Percentiles rank a stretch among this genome's conserved stretches.
Evolutionary conservation across 495 filamentous ascomycete species (phyloP).

Genomic region (Talaromyces wortmannii): DNA sequence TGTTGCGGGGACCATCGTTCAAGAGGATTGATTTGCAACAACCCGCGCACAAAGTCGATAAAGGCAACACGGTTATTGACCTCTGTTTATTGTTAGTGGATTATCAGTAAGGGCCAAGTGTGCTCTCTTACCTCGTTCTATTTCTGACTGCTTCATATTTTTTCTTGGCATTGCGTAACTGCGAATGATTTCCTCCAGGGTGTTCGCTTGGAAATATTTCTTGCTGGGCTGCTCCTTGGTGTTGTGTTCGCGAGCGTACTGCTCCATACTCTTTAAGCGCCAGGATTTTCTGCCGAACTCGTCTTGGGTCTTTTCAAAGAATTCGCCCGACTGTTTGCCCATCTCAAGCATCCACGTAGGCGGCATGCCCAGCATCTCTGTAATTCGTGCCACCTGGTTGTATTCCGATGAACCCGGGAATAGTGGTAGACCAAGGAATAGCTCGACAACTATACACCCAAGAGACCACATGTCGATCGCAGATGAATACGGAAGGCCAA

Average conservation of each 20-base stretch:
- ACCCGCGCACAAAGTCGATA: constrained; percentile 96
- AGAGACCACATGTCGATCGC: constrained; percentile 99
- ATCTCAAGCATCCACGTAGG: constrained; percentile 99
- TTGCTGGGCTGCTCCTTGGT: constrained; percentile 99
- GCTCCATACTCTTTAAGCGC: constrained; percentile 92
- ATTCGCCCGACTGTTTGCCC: constrained; percentile 96
- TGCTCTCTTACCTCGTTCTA: constrained; percentile 75
- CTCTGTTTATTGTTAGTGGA: constrained; percentile 51
- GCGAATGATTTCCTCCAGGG: constrained; percentile 92
- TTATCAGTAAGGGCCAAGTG: neutral
- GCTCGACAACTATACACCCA: constrained; percentile 96
- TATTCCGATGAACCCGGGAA: constrained; percentile 99
- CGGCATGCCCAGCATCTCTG: constrained; percentile 95
- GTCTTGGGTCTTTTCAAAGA: constrained; percentile 93
- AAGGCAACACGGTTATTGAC: constrained; percentile 98
- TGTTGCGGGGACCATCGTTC: constrained; percentile 98
- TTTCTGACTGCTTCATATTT: constrained; percentile 97
- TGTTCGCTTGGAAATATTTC: constrained; percentile 95
- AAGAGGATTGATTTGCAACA: constrained; percentile 90
- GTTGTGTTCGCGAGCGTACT: constrained; percentile 89
- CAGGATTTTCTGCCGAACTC: constrained; percentile 85
- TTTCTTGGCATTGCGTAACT: constrained; percentile 97
- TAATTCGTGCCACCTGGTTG: constrained; percentile 95
- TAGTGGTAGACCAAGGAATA: constrained; percentile 90
- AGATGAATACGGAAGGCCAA: constrained; percentile 92